These are phyloP conservation scores for Blastobotrys robertii DNA, from an alignment of 805 yeast species.

Conservation along the genomic window DNA sequence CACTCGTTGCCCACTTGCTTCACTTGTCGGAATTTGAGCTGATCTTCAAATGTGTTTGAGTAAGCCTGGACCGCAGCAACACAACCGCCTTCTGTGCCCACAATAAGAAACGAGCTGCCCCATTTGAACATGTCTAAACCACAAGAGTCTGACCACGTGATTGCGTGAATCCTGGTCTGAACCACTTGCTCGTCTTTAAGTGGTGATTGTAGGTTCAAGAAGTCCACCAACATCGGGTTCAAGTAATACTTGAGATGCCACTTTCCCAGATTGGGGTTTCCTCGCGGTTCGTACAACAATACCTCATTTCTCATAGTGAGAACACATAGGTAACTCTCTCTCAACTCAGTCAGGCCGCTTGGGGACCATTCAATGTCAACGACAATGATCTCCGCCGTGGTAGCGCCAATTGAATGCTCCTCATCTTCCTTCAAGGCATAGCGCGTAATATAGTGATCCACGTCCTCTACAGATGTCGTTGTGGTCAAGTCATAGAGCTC, in stretches of 20 bases:
- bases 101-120: slow-evolving; percentile 15
- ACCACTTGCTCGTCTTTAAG: slow-evolving; percentile 2
- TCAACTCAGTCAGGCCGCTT: slow-evolving; percentile 9
- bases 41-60: too few species aligned
- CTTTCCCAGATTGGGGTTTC: slow-evolving; percentile 8
- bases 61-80: too few species aligned
- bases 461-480: slow-evolving; percentile 9
- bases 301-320: slow-evolving; percentile 13
- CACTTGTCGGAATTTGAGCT: too few species aligned
- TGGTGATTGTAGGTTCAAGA: not conserved
- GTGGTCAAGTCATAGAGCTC: slow-evolving; percentile 9
- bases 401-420: slow-evolving; percentile 7
- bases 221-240: slow-evolving; percentile 1
- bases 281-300: slow-evolving; percentile 8
- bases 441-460: not conserved
- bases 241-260: slow-evolving; percentile 8
- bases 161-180: slow-evolving; percentile 8
- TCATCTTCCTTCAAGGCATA: slow-evolving; percentile 5
- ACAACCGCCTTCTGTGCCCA: slow-evolving; percentile 16
- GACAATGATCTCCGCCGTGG: slow-evolving; percentile 8
- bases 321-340: slow-evolving; percentile 9
- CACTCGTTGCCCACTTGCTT: too few species aligned
- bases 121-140: slow-evolving; percentile 7
- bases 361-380: slow-evolving; percentile 18
- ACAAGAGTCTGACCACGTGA: slow-evolving; percentile 11